Base-by-base conservation (phyloP, 1,284 basidiomycete genomes). In the Cerrena zonata region DNA sequence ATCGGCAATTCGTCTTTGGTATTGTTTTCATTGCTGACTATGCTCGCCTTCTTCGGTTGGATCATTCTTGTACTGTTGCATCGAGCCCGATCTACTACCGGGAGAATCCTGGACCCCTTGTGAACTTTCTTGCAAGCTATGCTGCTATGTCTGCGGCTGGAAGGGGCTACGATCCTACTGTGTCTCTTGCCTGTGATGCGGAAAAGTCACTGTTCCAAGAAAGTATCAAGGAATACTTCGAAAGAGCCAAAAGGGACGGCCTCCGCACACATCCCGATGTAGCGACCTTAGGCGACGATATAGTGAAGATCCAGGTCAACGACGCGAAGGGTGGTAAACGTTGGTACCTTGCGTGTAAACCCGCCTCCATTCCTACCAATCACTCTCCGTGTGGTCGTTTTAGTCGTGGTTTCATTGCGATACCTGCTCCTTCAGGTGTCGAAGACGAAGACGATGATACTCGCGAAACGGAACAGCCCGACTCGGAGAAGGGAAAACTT, bases 281-380 rank as follows among this genome's bases (percentile, higher is more conserved):
- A 5, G 22, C 4, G 21, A 23, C 18, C 22, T 13, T 22, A 3
- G 21, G 23, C 5, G 41, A 23, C 7, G 13, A 22, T 15, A 19
- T 23, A 15, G 24, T 13, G 41, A 42, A 42, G 22, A 24, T 42
- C 15, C 11, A 19, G 23, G 41, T 42, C 13, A 19, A 23, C 22
- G 22, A 42, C 22, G 19, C 13, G 5, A 15, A 22, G 3, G 23
- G 19, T 23, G 23, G 13, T 13, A 42, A 19, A 23, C 13, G 19
- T n/a, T 23, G 24, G 5, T 42, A 42, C 15, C 19, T 42, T 22
- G 15, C 24, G 13, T 24, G 41, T 24, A 10, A 23, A 15, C 41
- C 41, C 15, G 19, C 24, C 18, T 5, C 64, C 36, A 67, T 23
- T 38, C 39, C 30, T 42, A 18, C 18, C 30, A 34, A 7, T 15